Base-by-base conservation (phyloP, 495 filamentous ascomycete genomes). In the Penicillium nucicola region DNA sequence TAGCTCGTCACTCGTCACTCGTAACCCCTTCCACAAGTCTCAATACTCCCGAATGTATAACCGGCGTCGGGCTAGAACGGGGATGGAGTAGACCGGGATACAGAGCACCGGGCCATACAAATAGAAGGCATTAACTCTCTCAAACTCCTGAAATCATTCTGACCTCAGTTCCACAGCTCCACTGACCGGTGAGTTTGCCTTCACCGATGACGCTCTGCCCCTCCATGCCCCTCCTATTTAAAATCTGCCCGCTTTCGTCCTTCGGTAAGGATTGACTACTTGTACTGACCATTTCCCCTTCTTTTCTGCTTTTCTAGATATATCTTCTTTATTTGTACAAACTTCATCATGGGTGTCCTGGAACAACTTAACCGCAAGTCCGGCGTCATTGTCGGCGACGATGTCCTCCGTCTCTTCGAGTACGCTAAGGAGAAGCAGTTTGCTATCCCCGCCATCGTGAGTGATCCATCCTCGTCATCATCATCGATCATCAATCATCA, bases 401-500 rank as follows among this genome's bases (percentile, higher is more conserved):
- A 93, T 71, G 88, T 93, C 60, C 66, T 72, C 56, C 67, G 62
- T 76, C 87, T 95, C 57, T 95, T 96, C 53, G 80, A 87, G 66
- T 87, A 96, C 69, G 86, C 86, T 41, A 84, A 91, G 64, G 81
- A 93, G 77, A 77, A 92, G 51, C 70, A 83, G 32, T 97, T 89
- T 59, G 92, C 93, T 64, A 89, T 97, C 55, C 93, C 93, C 49
- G 87, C 87, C 68, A 92, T 97, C 69, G 86, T 87, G 72, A 72
- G 82, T 81, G n/a, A 0, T 25, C 18, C 8, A 18, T 17, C 15
- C 18, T 22, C 20, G 20, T 22, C 20, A 22, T 22, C 20, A 5
- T 22, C 20, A 22, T 22, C 20, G 20, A 22, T 22, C 20, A 5
- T 22, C 20, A 3, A 2, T 5, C 20, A 2, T 22, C 20, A 22